Conservation (phyloP, 2,329 filamentous ascomycete genomes). For the Westerdykella aurantiaca region DNA sequence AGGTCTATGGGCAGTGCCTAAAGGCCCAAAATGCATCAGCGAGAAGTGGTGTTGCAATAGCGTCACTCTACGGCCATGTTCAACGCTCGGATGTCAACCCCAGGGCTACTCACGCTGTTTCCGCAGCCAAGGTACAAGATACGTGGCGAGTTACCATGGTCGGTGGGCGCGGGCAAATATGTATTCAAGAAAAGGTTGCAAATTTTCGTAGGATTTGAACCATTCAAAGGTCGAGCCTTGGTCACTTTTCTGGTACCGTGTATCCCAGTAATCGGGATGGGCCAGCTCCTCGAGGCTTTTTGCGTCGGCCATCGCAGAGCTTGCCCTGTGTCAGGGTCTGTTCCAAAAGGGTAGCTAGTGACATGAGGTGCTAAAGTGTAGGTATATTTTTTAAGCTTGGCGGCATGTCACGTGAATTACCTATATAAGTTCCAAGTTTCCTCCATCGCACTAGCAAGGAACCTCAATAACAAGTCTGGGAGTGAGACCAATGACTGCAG, state of each 20-base stretch:
- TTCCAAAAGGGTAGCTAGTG: too few relatives aligned
- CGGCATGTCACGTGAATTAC: too few relatives aligned
- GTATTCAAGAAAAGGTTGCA: slow-evolving; percentile 46
- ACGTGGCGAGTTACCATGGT: slow-evolving; percentile 30
- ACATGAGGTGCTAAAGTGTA: too few relatives aligned
- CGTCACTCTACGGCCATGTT: neutral
- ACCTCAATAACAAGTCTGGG: too few relatives aligned
- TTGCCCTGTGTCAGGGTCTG: too few relatives aligned
- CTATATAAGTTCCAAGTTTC: too few relatives aligned
- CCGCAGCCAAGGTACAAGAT: slow-evolving; percentile 56
- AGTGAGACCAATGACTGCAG: too few relatives aligned
- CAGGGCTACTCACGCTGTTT: slow-evolving; percentile 46
- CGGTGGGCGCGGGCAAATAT: slow-evolving; percentile 38
- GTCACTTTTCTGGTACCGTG: slow-evolving; percentile 41
- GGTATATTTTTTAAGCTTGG: too few relatives aligned
- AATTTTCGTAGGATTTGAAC: slow-evolving; percentile 46
- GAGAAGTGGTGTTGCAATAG: neutral
- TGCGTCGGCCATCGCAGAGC: neutral
- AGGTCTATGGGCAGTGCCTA: neutral
- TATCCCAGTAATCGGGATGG: slow-evolving; percentile 49
- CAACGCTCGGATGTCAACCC: too few relatives aligned
- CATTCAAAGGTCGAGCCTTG: slow-evolving; percentile 48
- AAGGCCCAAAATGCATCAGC: neutral
- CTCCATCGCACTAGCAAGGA: too few relatives aligned
- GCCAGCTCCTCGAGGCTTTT: neutral